Conservation (phyloP, 2,329 filamentous ascomycete species). For the Cercospora sp. region DNA sequence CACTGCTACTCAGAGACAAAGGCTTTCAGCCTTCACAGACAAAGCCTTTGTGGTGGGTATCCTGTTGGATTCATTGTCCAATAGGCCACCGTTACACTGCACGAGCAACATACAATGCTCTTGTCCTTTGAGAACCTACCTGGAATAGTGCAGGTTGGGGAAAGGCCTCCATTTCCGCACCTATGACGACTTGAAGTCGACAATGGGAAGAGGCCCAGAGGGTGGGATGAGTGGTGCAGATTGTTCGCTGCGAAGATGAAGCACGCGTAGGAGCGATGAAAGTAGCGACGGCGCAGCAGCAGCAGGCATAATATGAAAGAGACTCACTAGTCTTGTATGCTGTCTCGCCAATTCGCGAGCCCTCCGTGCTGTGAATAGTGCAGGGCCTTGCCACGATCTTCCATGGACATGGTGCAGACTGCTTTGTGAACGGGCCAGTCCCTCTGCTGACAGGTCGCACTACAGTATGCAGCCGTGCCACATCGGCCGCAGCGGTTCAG, state of each 20-base stretch:
- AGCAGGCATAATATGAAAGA: not conserved
- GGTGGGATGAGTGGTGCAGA: constrained; percentile 10
- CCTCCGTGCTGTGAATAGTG: constrained; percentile 23
- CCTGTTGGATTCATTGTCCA: not conserved
- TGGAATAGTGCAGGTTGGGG: too few species aligned
- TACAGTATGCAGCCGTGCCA: constrained; percentile 30
- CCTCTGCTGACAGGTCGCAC: constrained; percentile 17
- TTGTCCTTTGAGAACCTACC: not conserved
- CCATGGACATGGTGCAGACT: constrained; percentile 25
- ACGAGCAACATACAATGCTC: constrained; percentile 36
- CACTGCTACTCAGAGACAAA: not conserved
- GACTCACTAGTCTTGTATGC: not conserved
- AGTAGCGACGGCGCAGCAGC: not conserved
- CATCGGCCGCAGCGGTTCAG: constrained; percentile 26
- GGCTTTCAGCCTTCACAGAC: not conserved
- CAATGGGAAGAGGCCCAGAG: constrained; percentile 8
- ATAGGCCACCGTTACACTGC: not conserved
- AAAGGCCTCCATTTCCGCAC: too few species aligned
- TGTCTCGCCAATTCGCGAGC: constrained; percentile 16
- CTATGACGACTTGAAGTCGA: constrained; percentile 5
- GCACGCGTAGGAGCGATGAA: constrained; percentile 9
- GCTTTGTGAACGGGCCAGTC: constrained; percentile 31
- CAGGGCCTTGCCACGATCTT: constrained; percentile 28
- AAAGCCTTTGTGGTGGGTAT: not conserved
- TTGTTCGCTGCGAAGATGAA: constrained; percentile 13